Conservation (phyloP, 2,329 filamentous ascomycete species). For the Fusarium buxicola region DNA sequence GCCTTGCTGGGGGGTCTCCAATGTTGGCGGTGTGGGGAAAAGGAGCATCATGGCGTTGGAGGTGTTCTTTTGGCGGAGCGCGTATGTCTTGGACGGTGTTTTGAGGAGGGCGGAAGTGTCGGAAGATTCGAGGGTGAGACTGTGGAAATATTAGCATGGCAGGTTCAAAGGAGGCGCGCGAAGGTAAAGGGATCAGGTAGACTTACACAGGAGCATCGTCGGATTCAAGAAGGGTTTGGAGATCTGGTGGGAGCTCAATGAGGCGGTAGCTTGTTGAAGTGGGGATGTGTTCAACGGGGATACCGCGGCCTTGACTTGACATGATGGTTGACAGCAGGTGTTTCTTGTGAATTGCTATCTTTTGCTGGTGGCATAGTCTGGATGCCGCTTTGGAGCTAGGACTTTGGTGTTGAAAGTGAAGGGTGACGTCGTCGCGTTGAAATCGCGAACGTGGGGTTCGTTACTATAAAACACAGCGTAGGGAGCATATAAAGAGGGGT, state of each 20-base stretch:
- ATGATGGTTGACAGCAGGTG: constrained; percentile 43
- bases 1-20: constrained; percentile 46
- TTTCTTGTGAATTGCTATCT: background rate
- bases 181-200: background rate
- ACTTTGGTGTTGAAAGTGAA: background rate
- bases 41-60: constrained; percentile 74
- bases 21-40: constrained; percentile 43
- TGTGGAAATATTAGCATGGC: constrained; percentile 37
- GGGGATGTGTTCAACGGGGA: constrained; percentile 63
- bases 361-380: background rate
- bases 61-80: constrained; percentile 73
- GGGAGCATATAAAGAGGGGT: no score
- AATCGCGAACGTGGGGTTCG: constrained; percentile 2
- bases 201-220: constrained; percentile 65
- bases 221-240: constrained; percentile 66
- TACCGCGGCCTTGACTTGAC: constrained; percentile 62
- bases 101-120: constrained; percentile 63
- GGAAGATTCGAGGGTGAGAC: constrained; percentile 62
- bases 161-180: no score
- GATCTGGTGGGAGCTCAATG: constrained; percentile 70
- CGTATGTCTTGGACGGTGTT: constrained; percentile 64
- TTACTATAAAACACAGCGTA: no score
- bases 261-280: constrained; percentile 67
- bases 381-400: constrained; percentile 2
- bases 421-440: background rate